Base-by-base conservation (phyloP, 768 basidiomycete species). In the Gloeophyllum trabeum region DNA sequence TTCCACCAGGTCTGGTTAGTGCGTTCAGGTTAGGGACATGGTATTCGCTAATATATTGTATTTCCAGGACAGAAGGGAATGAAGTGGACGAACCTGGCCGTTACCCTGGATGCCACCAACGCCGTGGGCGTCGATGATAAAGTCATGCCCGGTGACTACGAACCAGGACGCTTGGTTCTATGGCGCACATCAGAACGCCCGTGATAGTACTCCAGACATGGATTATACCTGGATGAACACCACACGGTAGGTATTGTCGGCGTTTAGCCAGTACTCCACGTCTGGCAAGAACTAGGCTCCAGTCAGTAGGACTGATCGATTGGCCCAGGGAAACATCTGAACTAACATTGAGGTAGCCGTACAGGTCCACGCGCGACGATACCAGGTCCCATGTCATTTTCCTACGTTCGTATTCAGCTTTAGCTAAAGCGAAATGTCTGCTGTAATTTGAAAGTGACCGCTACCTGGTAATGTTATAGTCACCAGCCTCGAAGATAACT, bases 161-260 rank as follows among this genome's bases (percentile, higher is more conserved):
- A 79, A 79, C 73, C 75, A 78, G 4, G 76, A 78, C 2, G 76
- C 72, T 61, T 79, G 77, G 48, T 59, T 68, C 72, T 77, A 40
- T n/a, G 13, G 34, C 12, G n/a, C 2, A 18, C 28, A 30, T 16
- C n/a, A 23, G 30, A 43, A n/a, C n/a, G n/a, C n/a, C n/a, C n/a
- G n/a, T n/a, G n/a, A n/a, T n/a, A n/a, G n/a, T n/a, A n/a, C n/a
- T n/a, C n/a, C n/a, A n/a, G n/a, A n/a, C n/a, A n/a, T n/a, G 21
- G 5, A 34, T 39, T 54, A n/a, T 39, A 70, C 73, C 60, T 77
- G 76, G 43, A 79, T 74, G 52, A 74, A 76, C 20, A 78, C 70
- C n/a, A 75, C 75, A 19, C 73, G 66, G 52, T 71, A 76, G 1
- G 76, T 79, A 48, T 70, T 73, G 35, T 61, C 60, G 26, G 67